Evolutionary conservation across 225 moss, liverwort and hornwort species (phyloP), one percentile per base, ranked within the genome.

Genomic region (Anthoceros angustus): DNA sequence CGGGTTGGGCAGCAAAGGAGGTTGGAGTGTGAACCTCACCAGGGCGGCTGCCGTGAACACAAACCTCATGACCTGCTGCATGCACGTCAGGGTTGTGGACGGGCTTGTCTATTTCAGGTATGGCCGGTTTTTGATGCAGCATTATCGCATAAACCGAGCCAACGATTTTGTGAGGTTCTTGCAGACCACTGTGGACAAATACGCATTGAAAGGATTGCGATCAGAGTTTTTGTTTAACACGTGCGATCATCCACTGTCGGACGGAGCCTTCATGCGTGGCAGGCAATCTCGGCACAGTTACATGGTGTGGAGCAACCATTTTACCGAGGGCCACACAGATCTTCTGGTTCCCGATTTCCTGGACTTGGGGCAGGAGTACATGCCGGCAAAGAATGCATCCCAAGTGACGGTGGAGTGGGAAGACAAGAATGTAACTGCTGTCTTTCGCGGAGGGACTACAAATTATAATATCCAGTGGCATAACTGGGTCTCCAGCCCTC

Each of bases 281-380:
- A 12, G 55, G 55, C 5, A 8, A 18, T 55, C 55, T 8, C 55
- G 55, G 16, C n/a, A 18, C 55, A 55, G 23, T 55, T 55, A 55
- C 55, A 15, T 55, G 55, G 55, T 55, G 16, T 55, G 55, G 55
- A 55, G 55, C 55, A 55, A 55, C 55, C 55, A 55, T 55, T 15
- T 55, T 8, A 23, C 55, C 5, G 55, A 55, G 16, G 55, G 55
- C 8, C n/a, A 15, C 55, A 9, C 55, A 7, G 55, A 55, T 20
- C 16, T 55, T 1, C 55, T 55, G 55, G 55, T 20, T 18, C 55
- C 55, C 55, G 55, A 55, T 55, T 55, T 55, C 18, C 18, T 55
- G n/a, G 55, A 55, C 55, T 23, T 55, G 16, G 55, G n/a, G 10
- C 55, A 18, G n/a, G 55, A 55, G 55, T 55, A 55, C 55, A 15